Base-by-base conservation (phyloP, 2,329 filamentous ascomycete species). In the Pyrenophora seminiperda region DNA sequence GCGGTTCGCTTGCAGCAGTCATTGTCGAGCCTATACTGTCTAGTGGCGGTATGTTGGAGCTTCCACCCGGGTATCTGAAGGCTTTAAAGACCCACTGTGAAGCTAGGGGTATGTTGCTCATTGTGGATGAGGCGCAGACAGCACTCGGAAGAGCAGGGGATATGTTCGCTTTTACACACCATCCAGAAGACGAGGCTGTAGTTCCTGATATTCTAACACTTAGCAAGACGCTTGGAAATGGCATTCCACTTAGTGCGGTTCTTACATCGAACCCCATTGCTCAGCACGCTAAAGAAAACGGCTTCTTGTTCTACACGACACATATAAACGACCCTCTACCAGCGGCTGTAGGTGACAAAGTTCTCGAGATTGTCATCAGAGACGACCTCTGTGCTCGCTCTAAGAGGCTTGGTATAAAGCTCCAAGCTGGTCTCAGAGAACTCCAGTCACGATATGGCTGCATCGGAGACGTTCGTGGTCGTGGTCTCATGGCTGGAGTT, bases 321-420 rank as follows among this genome's bases (percentile, higher is more conserved):
- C 84, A 86, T 56, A 69, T 85, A 40, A 85, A 87, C 55, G 84
- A 87, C 54, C 83, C 83, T 0, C 68, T 86, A 0, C 78, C 83
- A 0, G 82, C 82, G 0, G 81, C 83, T 0, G 82, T 86, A 1
- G 83, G 83, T 0, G 74, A 81, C 53, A 85, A 85, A 60, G 83
- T 86, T 2, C 74, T 87, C 1, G 82, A 86, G 50, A 82, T 86
- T 10, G 81, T 87, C 1, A 73, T 81, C 15, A 73, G 83, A 1
- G 83, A 86, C 53, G 70, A 76, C 15, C 70, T 87, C 7, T 77
- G 81, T 14, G 67, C 71, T 50, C 73, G 75, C 2, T 77, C 82
- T 4, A 64, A 71, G 5, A 61, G 67, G 20, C 71, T 77, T 5
- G 82, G 83, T 1, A 51, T 68, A 2, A 65, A 77, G 17, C 69